Evolutionary conservation across 768 basidiomycete species (phyloP).

Genomic region (Auricularia sp.): DNA sequence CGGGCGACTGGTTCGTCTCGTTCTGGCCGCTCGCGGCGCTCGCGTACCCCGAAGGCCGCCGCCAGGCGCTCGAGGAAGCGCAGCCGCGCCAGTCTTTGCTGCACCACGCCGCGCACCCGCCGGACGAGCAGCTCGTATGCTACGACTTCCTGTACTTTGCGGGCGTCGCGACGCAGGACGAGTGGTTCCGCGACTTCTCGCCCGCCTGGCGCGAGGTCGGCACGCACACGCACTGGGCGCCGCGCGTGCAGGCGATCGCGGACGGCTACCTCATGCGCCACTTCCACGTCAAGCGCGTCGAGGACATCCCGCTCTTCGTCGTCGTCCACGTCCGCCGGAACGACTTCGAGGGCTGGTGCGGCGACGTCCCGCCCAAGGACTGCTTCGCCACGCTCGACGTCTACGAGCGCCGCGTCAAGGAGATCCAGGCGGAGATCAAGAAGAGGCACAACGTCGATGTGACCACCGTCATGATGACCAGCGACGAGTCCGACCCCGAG

Average conservation of each 20-base stretch:
- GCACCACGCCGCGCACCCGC: slow-evolving; percentile 13
- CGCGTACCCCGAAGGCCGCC: slow-evolving; percentile 21
- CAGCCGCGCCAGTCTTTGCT: background rate
- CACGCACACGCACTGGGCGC: slow-evolving; percentile 41
- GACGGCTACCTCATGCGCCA: slow-evolving; percentile 32
- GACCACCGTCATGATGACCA: slow-evolving; percentile 50
- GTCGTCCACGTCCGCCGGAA: slow-evolving; percentile 46
- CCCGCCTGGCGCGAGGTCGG: slow-evolving; percentile 52
- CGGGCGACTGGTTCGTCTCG: slow-evolving; percentile 22
- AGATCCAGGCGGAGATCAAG: slow-evolving; percentile 38
- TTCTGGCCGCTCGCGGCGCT: slow-evolving; percentile 26
- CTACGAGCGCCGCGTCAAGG: slow-evolving; percentile 44
- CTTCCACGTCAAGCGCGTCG: slow-evolving; percentile 15
- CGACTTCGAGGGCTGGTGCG: slow-evolving; percentile 43
- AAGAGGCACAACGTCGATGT: slow-evolving; percentile 24
- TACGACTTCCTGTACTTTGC: slow-evolving; percentile 33
- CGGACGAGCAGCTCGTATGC: slow-evolving; percentile 32
- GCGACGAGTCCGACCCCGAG: slow-evolving; percentile 46
- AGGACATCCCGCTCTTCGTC: slow-evolving; percentile 46
- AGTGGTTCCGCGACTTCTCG: slow-evolving; percentile 36
- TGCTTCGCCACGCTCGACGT: slow-evolving; percentile 49
- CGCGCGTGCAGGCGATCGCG: slow-evolving; percentile 31
- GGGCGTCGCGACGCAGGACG: slow-evolving; percentile 18
- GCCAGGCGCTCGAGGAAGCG: background rate
- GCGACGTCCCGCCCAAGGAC: slow-evolving; percentile 24